A percentile compares a stretch with the other conserved stretches of the same genome.
phyloP scores from a whole-genome alignment of 345 rosid genomes.

The Brassica incana region DNA sequence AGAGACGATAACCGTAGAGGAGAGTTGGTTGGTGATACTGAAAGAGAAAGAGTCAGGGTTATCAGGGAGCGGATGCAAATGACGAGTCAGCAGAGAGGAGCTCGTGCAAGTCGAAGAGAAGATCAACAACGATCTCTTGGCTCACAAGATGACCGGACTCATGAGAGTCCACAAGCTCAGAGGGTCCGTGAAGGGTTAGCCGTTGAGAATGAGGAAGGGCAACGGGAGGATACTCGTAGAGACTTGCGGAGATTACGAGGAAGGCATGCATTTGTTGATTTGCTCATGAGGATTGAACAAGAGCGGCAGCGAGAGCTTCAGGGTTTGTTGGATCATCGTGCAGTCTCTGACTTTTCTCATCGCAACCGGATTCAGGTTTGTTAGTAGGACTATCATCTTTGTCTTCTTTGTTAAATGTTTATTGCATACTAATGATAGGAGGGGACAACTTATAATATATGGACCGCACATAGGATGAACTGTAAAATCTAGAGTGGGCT shows the following conservation, averaged over 20 bases:
- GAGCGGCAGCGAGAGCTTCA: slow-evolving; percentile 10
- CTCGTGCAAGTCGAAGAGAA: slow-evolving; percentile 14
- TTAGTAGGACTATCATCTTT: background rate
- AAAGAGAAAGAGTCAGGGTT: slow-evolving; percentile 4
- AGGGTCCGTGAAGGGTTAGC: background rate
- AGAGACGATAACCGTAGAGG: slow-evolving; percentile 3
- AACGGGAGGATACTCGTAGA: background rate
- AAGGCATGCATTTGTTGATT: slow-evolving; percentile 10
- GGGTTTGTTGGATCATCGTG: slow-evolving; percentile 10
- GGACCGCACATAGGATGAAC: background rate
- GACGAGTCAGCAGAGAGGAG: slow-evolving; percentile 11
- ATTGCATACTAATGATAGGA: background rate
- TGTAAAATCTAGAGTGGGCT: background rate
- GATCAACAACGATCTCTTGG: background rate
- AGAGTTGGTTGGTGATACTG: slow-evolving; percentile 7
- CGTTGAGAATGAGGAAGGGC: background rate
- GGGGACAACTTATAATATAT: background rate
- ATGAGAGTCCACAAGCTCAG: background rate
- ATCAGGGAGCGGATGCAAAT: slow-evolving; percentile 12
- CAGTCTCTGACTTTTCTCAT: slow-evolving; percentile 14
- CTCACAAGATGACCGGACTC: background rate
- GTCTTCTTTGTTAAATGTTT: background rate
- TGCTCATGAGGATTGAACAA: slow-evolving; percentile 13
- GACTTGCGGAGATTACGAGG: slow-evolving; percentile 7
- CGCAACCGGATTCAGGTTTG: slow-evolving; percentile 17